Evolutionary conservation across 306 rosid genomes (phyloP), one percentile per base, ranked within the genome.

Genomic region (Sindora glabra): DNA sequence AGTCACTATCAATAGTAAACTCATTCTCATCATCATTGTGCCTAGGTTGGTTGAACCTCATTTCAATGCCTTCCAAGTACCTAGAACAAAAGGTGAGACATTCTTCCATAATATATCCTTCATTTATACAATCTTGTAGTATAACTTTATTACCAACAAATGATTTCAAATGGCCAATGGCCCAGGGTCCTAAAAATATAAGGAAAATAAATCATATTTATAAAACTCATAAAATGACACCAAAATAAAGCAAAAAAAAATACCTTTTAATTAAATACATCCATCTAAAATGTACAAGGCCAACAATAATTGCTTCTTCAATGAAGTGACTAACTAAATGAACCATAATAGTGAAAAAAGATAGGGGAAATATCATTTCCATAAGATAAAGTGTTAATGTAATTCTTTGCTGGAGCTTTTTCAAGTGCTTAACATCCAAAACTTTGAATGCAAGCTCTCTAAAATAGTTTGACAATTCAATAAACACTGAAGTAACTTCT

Each of bases 41-140:
- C 10, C 7, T 14, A 0, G 38, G 39, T 0, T 23, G 10, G 15
- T 25, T 52, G 10, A 27, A n/a, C n/a, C n/a, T n/a, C n/a, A n/a
- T n/a, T n/a, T n/a, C n/a, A n/a, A n/a, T n/a, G n/a, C n/a, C n/a
- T 4, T 60, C 44, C 29, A 60, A 25, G 33, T 51, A 64, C 16
- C 61, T 64, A 23, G 61, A 37, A 22, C 18, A 62, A 48, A 48
- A 62, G 6, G 36, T 62, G 10, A 62, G 45, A 23, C 58, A 48
- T 23, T 48, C 57, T n/a, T 62, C 26, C 12, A 58, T 38, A n/a
- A 58, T 40, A 9, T 40, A 58, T 1, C 47, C 49, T n/a, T n/a
- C n/a, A 18, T 8, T 23, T 17, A 62, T 48, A 18, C 33, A 62
- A 18, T 57, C 57, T 34, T 61, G 18, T 0, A 44, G 55, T 27